Evolutionary conservation across 129 eudicot genomes (phyloP), one percentile per base, ranked within the genome.

Genomic region (Artemisia annua): DNA sequence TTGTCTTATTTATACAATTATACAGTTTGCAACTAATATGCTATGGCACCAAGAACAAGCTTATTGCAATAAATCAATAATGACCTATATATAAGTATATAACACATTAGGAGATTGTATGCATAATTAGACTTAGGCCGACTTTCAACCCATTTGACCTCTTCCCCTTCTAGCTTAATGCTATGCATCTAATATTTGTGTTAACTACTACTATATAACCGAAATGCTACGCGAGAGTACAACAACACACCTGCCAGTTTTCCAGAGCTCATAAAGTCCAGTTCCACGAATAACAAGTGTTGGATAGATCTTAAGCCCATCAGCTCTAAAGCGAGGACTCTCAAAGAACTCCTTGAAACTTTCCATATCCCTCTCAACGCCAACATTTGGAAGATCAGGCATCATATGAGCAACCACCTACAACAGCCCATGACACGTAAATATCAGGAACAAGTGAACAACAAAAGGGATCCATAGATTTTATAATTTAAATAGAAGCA

Each of bases 341-440:
- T 90, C 98, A 62, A 94, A 94, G 53, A 94, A 94, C 81, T 94
- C 98, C 83, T 94, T 94, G 59, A 94, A 94, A 72, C 98, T 90
- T 85, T 94, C 98, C 85, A 94, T 73, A 79, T 94, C 98, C 56
- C 98, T 86, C 62, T 94, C 98, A 55, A 94, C 97, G 5, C 98
- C 98, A 64, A 94, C 98, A 78, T 94, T 90, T 16, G 98, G 98
- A 80, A 94, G 98, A 90, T 94, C 98, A 49, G 98, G 98, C 98
- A 94, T 94, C 98, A 94, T 94, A 83, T 94, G 98, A 71, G 98
- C 98, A 81, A 94, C 98, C 50, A 94, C 98, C 98, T 92, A 73
- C 8, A 49, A 76, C 44, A 82, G 53, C 64, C n/a, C n/a, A n/a
- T n/a, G 9, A 70, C 64, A 50, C 15, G 43, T 75, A 1, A 76